Percentiles rank a stretch among this genome's conserved stretches.
These are phyloP conservation scores for Porogramme epimiltina DNA, from an alignment of 1,284 basidiomycete species.

Conservation along the genomic window DNA sequence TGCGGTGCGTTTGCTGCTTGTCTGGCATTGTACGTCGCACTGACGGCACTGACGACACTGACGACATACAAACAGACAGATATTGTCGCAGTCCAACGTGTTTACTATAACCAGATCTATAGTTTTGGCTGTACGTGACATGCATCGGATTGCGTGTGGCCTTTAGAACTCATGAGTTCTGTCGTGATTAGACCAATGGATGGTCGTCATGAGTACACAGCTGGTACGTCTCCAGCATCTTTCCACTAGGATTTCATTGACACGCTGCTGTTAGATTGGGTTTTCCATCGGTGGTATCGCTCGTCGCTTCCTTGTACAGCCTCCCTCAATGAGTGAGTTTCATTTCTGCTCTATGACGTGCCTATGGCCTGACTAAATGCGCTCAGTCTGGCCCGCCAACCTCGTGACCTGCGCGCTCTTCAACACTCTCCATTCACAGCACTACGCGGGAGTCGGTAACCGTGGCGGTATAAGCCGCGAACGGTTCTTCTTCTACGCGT, in stretches of 20 bases:
- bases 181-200: constrained; percentile 64
- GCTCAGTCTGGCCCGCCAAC: constrained; percentile 78
- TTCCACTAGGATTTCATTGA: not conserved
- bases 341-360: no score
- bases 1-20: constrained; percentile 35
- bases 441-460: constrained; percentile 49
- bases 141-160: not conserved
- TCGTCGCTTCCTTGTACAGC: constrained; percentile 70
- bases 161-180: not conserved
- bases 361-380: no score
- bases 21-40: not conserved
- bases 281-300: constrained; percentile 68
- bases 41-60: no score
- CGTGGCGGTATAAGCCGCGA: constrained; percentile 47
- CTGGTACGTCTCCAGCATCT: constrained; percentile 34
- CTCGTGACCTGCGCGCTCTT: constrained; percentile 59
- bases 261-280: constrained; percentile 46
- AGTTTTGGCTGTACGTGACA: constrained; percentile 47
- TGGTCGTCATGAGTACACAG: constrained; percentile 54
- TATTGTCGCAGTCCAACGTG: constrained; percentile 63
- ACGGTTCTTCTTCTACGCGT: constrained; percentile 52
- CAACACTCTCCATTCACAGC: constrained; percentile 60
- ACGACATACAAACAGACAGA: constrained; percentile 41
- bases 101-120: constrained; percentile 52
- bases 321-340: constrained; percentile 70